Conservation (phyloP, 2,329 filamentous ascomycete genomes). For the Truncatella angustata region DNA sequence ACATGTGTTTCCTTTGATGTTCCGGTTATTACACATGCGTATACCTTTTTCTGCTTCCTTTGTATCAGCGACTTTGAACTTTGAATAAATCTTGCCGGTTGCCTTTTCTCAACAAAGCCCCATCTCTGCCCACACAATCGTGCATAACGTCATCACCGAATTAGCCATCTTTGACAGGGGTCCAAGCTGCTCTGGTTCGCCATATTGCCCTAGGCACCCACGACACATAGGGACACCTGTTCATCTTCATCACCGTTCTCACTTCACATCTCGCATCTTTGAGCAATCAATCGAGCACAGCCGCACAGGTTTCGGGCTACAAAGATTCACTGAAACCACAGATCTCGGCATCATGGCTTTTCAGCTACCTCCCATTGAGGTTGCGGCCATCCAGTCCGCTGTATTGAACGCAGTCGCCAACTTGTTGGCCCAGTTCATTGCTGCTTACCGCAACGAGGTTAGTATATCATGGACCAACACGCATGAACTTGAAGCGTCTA, state of each 20-base stretch:
- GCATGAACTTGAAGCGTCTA: too few species aligned
- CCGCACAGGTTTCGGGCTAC: too few species aligned
- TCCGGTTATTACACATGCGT: too few species aligned
- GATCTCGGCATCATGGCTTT: slow-evolving; percentile 27
- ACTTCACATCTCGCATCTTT: too few species aligned
- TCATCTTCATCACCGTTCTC: background rate
- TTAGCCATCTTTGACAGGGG: background rate
- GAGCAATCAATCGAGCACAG: too few species aligned
- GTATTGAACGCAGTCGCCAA: slow-evolving; percentile 67
- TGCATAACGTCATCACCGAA: slow-evolving; percentile 1
- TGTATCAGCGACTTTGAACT: background rate
- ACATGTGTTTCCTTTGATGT: background rate
- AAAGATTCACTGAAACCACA: too few species aligned
- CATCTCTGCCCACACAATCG: background rate
- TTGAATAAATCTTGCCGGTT: background rate
- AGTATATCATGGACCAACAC: too few species aligned
- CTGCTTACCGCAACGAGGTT: slow-evolving; percentile 60
- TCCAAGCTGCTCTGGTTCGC: background rate
- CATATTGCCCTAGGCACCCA: background rate
- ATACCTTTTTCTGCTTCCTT: too few species aligned
- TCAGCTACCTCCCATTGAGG: slow-evolving; percentile 49
- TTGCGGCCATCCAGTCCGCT: slow-evolving; percentile 63
- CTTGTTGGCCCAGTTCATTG: slow-evolving; percentile 69
- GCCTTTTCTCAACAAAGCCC: background rate
- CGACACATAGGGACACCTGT: background rate